Evolutionary conservation across 2,329 filamentous ascomycete species (phyloP).

Genomic region (Didymella arachidicola): DNA sequence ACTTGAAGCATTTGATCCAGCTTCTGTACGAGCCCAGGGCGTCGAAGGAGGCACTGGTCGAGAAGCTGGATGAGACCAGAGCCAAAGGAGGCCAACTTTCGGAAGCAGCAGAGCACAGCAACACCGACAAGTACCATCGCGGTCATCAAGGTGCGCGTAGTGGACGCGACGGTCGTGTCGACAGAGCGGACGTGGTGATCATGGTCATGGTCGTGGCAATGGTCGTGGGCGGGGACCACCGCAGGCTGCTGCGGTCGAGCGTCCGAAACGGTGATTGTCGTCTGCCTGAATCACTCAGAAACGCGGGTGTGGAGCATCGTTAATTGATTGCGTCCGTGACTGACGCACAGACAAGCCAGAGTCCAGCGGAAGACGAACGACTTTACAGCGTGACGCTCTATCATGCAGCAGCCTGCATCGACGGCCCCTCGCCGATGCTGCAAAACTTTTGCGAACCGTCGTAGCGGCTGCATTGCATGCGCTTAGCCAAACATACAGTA

Average conservation of each 20-base stretch:
- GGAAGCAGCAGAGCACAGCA: too few relatives aligned
- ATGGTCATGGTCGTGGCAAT: too few relatives aligned
- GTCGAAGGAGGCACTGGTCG: too few relatives aligned
- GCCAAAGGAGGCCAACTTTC: too few relatives aligned
- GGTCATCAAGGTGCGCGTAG: too few relatives aligned
- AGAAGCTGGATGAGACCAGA: too few relatives aligned
- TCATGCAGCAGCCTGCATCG: conserved; percentile 21
- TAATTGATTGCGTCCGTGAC: conserved; percentile 9
- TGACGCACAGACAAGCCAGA: conserved; percentile 7
- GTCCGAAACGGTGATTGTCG: conserved; percentile 1
- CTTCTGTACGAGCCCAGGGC: too few relatives aligned
- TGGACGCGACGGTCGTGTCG: too few relatives aligned
- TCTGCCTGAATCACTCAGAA: conserved; percentile 7
- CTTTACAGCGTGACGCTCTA: conserved; percentile 14
- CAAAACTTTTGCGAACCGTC: conserved; percentile 26
- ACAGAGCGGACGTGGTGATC: too few relatives aligned
- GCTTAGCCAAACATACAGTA: conserved; percentile 18
- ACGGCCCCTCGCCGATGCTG: conserved; percentile 12
- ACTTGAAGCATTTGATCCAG: too few relatives aligned
- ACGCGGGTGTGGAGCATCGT: conserved; percentile 17
- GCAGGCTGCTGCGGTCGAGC: conserved; percentile 5
- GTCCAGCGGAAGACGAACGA: conserved; percentile 1
- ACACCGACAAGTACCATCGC: too few relatives aligned
- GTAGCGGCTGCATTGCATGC: conserved; percentile 30
- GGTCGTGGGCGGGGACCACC: too few relatives aligned